Percentiles rank a stretch among this genome's conserved stretches.
phyloP scores from a whole-genome alignment of 805 yeast genomes.

The Monosporozyma solicola region DNA sequence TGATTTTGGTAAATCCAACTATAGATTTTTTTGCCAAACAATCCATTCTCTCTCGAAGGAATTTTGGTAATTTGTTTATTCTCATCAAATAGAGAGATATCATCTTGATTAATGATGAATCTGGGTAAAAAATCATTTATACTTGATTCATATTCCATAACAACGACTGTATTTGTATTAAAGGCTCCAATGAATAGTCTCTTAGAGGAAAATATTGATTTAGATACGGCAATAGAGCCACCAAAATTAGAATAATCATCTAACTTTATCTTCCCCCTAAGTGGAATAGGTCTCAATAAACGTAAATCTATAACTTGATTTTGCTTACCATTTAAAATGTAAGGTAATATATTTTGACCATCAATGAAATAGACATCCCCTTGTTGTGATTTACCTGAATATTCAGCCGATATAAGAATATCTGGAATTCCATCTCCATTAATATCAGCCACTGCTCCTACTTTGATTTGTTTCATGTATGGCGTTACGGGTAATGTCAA shows the following conservation, averaged over 20 bases:
- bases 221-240: constrained; percentile 9
- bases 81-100: not conserved
- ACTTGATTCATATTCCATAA: constrained; percentile 4
- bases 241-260: constrained; percentile 18
- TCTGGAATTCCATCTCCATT: constrained; percentile 35
- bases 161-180: constrained; percentile 15
- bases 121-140: not conserved
- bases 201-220: not conserved
- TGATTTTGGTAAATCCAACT: constrained; percentile 8
- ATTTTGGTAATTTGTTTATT: not conserved
- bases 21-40: constrained; percentile 16
- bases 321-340: constrained; percentile 4
- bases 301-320: constrained; percentile 4
- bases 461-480: constrained; percentile 20
- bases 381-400: constrained; percentile 28
- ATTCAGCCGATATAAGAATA: constrained; percentile 38
- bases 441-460: constrained; percentile 32
- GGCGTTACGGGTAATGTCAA: constrained; percentile 9
- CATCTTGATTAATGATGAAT: constrained; percentile 2
- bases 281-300: constrained; percentile 3
- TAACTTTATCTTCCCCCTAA: constrained; percentile 6
- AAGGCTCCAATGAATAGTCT: constrained; percentile 16
- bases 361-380: constrained; percentile 13
- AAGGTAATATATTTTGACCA: constrained; percentile 10
- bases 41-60: constrained; percentile 15